phyloP scores from a whole-genome alignment of 2,329 filamentous ascomycete species.

The Pseudogymnoascus sp. region DNA sequence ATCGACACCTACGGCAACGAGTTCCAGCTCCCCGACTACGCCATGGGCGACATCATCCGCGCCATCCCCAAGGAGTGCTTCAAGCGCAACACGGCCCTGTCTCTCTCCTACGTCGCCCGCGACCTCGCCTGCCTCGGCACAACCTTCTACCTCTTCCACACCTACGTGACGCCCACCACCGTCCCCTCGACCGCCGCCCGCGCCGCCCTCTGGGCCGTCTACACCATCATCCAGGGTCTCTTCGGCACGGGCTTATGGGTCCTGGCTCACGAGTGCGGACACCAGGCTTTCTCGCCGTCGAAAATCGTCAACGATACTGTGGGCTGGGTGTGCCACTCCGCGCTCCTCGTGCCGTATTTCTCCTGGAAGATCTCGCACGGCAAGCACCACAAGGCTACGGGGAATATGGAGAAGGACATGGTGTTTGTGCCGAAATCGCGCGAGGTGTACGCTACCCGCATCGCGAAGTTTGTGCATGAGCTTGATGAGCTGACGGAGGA shows the following conservation, averaged over 20 bases:
- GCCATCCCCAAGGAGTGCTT: conserved; percentile 98
- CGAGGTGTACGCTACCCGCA: conserved; percentile 66
- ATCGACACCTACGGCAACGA: conserved; percentile 91
- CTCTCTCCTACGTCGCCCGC: conserved; percentile 76
- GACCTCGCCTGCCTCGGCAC: conserved; percentile 65
- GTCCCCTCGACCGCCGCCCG: conserved; percentile 64
- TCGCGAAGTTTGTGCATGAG: conserved; percentile 72
- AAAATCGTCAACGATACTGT: conserved; percentile 85
- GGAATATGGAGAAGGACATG: conserved; percentile 97
- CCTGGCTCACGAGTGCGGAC: conserved; percentile 93
- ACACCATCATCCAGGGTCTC: conserved; percentile 76
- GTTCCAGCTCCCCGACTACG: conserved; percentile 89
- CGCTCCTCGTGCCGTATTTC: conserved; percentile 91
- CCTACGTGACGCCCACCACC: conserved; percentile 76
- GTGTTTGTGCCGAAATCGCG: conserved; percentile 94
- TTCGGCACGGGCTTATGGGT: conserved; percentile 95
- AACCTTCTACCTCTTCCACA: conserved; percentile 85
- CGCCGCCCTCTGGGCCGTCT: conserved; percentile 54
- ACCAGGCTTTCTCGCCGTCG: conserved; percentile 92
- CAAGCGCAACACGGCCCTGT: conserved; percentile 69
- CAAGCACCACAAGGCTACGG: conserved; percentile 99
- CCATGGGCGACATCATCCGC: conserved; percentile 94
- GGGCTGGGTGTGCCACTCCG: conserved; percentile 84
- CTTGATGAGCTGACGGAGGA: conserved; percentile 87
- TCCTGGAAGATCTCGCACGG: conserved; percentile 99